A percentile compares a stretch with the other conserved stretches of the same genome.
Evolutionary conservation across 306 rosid species (phyloP).

Genomic region (Fragaria ananassa): DNA sequence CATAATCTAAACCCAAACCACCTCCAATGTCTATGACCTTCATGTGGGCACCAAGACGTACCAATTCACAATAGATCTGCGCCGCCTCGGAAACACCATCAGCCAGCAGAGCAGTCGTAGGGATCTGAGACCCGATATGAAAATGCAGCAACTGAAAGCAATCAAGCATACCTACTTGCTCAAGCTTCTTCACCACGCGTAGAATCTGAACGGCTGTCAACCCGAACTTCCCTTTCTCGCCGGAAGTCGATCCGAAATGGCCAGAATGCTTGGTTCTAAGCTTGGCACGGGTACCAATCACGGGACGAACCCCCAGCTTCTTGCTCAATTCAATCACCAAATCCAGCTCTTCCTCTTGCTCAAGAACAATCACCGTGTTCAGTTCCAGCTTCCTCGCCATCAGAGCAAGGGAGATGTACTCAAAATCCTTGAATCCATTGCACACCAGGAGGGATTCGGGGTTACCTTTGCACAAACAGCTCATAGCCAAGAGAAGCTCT

Average conservation of each 20-base stretch:
- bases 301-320: slow-evolving; percentile 62
- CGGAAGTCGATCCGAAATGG: slow-evolving; percentile 79
- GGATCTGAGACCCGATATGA: slow-evolving; percentile 87
- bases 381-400: slow-evolving; percentile 63
- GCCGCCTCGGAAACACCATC: slow-evolving; percentile 83
- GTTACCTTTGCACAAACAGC: slow-evolving; percentile 77
- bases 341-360: slow-evolving; percentile 85
- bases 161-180: slow-evolving; percentile 63
- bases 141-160: slow-evolving; percentile 84
- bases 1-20: slow-evolving; percentile 83
- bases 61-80: slow-evolving; percentile 85
- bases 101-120: slow-evolving; percentile 57
- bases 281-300: slow-evolving; percentile 79
- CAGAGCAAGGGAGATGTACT: slow-evolving; percentile 71
- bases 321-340: slow-evolving; percentile 61
- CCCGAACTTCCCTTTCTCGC: slow-evolving; percentile 92
- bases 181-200: slow-evolving; percentile 64
- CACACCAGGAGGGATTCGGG: slow-evolving; percentile 62
- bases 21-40: slow-evolving; percentile 81
- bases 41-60: slow-evolving; percentile 82
- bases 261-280: slow-evolving; percentile 82
- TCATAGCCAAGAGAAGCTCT: slow-evolving; percentile 83
- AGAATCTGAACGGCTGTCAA: slow-evolving; percentile 68
- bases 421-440: slow-evolving; percentile 73
- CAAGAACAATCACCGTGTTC: slow-evolving; percentile 78